phyloP scores from a whole-genome alignment of 1,139 yeast species.

The Scheffersomyces lignicola region DNA sequence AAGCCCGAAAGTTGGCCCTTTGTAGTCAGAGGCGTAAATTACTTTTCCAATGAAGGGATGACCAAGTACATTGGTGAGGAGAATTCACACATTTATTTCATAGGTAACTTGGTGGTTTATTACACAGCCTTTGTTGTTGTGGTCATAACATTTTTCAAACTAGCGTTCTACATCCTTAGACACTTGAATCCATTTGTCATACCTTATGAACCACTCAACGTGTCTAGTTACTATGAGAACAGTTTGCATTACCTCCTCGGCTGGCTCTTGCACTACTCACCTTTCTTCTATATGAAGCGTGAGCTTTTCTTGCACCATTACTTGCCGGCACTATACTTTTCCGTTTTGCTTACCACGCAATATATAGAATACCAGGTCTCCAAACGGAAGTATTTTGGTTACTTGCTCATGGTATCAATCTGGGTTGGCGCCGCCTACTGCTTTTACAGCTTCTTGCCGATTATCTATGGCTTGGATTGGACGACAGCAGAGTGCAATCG shows the following conservation, averaged over 20 bases:
- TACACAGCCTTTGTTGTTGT: conserved; percentile 25
- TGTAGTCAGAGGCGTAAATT: conserved; percentile 32
- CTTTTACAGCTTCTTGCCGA: conserved; percentile 24
- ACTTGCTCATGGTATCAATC: conserved; percentile 16
- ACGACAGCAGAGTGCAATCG: conserved; percentile 23
- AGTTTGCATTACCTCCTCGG: conserved; percentile 31
- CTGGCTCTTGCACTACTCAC: conserved; percentile 37
- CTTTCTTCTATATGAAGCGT: conserved; percentile 33
- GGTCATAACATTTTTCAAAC: conserved; percentile 19
- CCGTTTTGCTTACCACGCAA: conserved; percentile 31
- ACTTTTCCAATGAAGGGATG: conserved; percentile 23
- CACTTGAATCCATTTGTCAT: conserved; percentile 35
- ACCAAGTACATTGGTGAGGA: conserved; percentile 19
- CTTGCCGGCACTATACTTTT: conserved; percentile 35
- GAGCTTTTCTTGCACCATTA: conserved; percentile 42
- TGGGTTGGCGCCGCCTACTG: conserved; percentile 17
- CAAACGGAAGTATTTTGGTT: conserved; percentile 20
- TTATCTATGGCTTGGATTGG: conserved; percentile 40
- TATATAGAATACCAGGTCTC: conserved; percentile 30
- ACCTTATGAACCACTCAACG: conserved; percentile 14
- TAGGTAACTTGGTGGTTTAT: conserved; percentile 40
- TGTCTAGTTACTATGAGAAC: conserved; percentile 20
- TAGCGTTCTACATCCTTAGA: conserved; percentile 19
- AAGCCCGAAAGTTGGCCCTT: conserved; percentile 44
- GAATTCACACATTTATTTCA: conserved; percentile 32